Evolutionary conservation across 768 basidiomycete species (phyloP).

Genomic region (Suillus fuscotomentosus): DNA sequence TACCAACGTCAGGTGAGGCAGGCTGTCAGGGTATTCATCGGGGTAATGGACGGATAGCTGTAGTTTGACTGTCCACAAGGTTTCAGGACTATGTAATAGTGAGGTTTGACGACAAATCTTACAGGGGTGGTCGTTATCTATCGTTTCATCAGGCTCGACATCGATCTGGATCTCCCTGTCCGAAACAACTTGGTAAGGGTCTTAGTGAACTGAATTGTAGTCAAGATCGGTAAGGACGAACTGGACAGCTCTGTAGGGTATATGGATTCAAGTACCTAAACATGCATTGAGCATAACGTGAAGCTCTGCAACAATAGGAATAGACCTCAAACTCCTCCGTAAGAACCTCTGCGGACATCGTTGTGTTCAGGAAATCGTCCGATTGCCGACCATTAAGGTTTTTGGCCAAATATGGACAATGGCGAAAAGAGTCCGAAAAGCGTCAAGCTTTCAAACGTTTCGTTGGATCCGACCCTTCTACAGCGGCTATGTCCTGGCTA

Average conservation of each 20-base stretch:
- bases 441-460: background rate
- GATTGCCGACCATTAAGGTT: conserved; percentile 7
- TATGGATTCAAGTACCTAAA: conserved; percentile 92
- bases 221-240: conserved; percentile 50
- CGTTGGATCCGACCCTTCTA: background rate
- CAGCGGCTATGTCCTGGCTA: conserved; percentile 2
- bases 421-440: background rate
- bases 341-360: conserved; percentile 67
- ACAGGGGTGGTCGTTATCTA: conserved; percentile 60
- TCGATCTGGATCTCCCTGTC: conserved; percentile 80
- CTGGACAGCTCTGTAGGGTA: conserved; percentile 92
- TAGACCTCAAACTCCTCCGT: conserved; percentile 89
- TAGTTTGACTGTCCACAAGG: conserved; percentile 61
- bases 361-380: conserved; percentile 9
- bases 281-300: conserved; percentile 12
- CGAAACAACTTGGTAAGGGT: conserved; percentile 71
- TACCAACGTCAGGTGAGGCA: conserved; percentile 73
- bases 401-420: conserved; percentile 5
- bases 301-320: conserved; percentile 8
- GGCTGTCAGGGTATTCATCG: conserved; percentile 77
- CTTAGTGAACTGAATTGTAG: conserved; percentile 42
- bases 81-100: conserved; percentile 7
- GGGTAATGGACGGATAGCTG: conserved; percentile 75
- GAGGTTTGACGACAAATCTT: conserved; percentile 22
- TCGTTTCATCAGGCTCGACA: conserved; percentile 81